A percentile compares a stretch with the other conserved stretches of the same genome.
Evolutionary conservation across 805 yeast genomes (phyloP).

Genomic region (Saturnispora quitensis): DNA sequence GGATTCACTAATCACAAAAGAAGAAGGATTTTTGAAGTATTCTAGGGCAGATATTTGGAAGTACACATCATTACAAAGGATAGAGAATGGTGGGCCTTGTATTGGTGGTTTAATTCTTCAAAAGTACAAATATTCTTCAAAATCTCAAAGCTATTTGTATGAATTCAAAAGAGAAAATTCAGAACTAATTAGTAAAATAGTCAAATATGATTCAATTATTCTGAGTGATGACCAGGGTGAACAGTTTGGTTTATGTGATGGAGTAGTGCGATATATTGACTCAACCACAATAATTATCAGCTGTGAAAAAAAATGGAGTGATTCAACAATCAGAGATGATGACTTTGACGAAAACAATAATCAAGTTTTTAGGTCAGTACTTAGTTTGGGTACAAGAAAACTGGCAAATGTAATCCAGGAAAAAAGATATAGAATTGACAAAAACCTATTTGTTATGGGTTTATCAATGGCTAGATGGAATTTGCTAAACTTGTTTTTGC

Average conservation of each 20-base stretch:
- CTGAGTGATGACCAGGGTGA: conserved; percentile 58
- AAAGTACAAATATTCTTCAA: conserved; percentile 14
- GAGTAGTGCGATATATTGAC: conserved; percentile 40
- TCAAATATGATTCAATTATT: conserved; percentile 52
- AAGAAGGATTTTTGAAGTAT: conserved; percentile 49
- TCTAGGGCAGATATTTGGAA: conserved; percentile 64
- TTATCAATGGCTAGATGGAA: conserved; percentile 72
- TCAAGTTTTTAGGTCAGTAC: conserved; percentile 45
- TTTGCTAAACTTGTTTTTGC: conserved; percentile 54
- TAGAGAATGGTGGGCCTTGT: conserved; percentile 49
- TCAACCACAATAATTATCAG: conserved; percentile 37
- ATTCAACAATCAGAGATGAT: conserved; percentile 30
- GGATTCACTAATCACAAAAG: conserved; percentile 65
- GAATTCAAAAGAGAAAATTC: conserved; percentile 36
- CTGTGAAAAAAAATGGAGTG: conserved; percentile 42
- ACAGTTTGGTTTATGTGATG: conserved; percentile 64
- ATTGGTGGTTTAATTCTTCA: conserved; percentile 42
- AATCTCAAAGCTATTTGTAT: conserved; percentile 31
- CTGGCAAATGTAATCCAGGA: not conserved
- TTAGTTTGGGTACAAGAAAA: conserved; percentile 13
- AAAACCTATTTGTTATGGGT: conserved; percentile 68
- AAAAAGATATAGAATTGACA: conserved; percentile 57
- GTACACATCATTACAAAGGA: conserved; percentile 48
- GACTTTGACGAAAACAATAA: conserved; percentile 36
- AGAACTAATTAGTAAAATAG: conserved; percentile 35